Conservation (phyloP, 2,329 filamentous ascomycete species). For the Colletotrichum cuscutae region DNA sequence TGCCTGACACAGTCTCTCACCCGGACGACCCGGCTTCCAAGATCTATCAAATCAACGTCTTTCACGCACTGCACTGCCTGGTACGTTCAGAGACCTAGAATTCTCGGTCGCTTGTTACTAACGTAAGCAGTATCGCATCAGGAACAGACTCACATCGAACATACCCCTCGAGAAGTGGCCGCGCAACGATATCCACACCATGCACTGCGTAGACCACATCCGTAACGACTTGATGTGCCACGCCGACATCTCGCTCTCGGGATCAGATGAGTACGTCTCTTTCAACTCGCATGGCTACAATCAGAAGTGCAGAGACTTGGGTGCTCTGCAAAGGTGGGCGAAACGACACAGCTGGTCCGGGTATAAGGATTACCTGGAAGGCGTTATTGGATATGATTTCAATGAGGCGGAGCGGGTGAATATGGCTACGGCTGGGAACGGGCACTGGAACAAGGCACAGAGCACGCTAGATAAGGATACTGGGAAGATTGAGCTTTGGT, state of each 20-base stretch:
- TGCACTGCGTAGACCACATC: constrained; percentile 17
- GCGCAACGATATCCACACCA: constrained; percentile 11
- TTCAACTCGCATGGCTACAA: neutral
- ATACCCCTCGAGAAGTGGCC: constrained; percentile 7
- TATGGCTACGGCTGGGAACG: neutral
- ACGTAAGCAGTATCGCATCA: neutral
- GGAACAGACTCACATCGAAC: constrained; percentile 3
- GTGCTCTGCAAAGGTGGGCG: neutral
- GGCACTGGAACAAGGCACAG: constrained; percentile 7
- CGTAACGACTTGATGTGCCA: constrained; percentile 13
- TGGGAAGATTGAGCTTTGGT: constrained; percentile 6
- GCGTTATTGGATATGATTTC: neutral
- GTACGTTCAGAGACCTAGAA: neutral
- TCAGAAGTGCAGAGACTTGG: neutral
- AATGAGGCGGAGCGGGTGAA: constrained; percentile 5
- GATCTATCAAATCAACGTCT: constrained; percentile 7
- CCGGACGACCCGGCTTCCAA: neutral
- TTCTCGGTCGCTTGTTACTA: neutral
- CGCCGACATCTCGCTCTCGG: neutral
- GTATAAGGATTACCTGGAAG: neutral
- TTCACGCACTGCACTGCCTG: constrained; percentile 15
- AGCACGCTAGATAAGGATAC: constrained; percentile 5
- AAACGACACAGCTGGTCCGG: neutral
- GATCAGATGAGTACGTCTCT: neutral
- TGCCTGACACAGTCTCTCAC: neutral